A percentile compares a stretch with the other conserved stretches of the same genome.
phyloP scores from a whole-genome alignment of 2,329 filamentous ascomycete species.

The Beauveria asiatica region DNA sequence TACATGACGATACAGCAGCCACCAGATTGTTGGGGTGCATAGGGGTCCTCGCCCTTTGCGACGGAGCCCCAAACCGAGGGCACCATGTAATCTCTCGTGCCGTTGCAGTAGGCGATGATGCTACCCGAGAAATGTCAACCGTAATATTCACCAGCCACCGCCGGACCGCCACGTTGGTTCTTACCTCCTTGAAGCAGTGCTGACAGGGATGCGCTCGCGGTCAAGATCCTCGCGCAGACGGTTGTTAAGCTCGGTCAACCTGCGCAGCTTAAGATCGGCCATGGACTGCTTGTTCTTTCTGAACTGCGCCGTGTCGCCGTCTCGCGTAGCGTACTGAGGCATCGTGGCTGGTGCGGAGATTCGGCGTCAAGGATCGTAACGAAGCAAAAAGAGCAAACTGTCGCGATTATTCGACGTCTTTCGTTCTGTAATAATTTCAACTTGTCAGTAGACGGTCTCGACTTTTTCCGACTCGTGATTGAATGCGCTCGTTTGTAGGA shows the following conservation, averaged over 20 bases:
- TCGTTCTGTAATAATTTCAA: background rate
- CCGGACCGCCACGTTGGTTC: constrained; percentile 19
- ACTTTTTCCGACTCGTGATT: background rate
- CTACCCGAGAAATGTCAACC: constrained; percentile 36
- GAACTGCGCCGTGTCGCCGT: constrained; percentile 59
- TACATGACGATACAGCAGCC: constrained; percentile 97
- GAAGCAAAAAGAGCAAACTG: constrained; percentile 13
- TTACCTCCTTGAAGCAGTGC: constrained; percentile 82
- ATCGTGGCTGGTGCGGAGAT: constrained; percentile 32
- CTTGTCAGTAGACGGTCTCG: background rate
- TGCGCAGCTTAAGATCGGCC: constrained; percentile 94
- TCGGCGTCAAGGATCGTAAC: background rate
- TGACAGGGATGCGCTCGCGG: constrained; percentile 89
- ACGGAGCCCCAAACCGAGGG: constrained; percentile 93
- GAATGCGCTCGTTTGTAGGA: constrained; percentile 1
- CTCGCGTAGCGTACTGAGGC: constrained; percentile 59
- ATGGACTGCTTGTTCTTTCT: constrained; percentile 98
- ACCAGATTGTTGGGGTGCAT: constrained; percentile 85
- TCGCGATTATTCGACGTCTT: background rate
- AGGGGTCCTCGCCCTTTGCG: constrained; percentile 94
- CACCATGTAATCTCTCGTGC: constrained; percentile 98
- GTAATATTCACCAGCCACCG: background rate
- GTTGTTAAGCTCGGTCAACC: constrained; percentile 94
- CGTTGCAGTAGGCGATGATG: constrained; percentile 96
- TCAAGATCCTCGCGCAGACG: constrained; percentile 93